Conservation (phyloP, 768 basidiomycete genomes). For the Russula foetens region DNA sequence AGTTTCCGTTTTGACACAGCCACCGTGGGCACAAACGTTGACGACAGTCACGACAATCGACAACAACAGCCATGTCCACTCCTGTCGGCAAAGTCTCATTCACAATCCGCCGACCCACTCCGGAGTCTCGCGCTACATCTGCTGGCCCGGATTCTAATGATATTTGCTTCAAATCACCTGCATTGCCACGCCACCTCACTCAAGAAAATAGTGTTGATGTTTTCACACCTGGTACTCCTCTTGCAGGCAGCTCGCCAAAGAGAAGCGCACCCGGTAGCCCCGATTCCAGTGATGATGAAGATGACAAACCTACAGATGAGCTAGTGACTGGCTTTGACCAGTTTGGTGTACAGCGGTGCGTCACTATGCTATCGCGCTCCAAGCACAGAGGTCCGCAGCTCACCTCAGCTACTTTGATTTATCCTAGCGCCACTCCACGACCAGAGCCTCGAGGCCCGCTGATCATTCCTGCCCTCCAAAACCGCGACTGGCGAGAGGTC, state of each 20-base stretch:
- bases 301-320: slow-evolving; percentile 45
- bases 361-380: slow-evolving; percentile 25
- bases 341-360: slow-evolving; percentile 82
- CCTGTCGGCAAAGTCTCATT: slow-evolving; percentile 56
- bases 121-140: slow-evolving; percentile 52
- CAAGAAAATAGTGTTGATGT: slow-evolving; percentile 29
- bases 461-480: slow-evolving; percentile 79
- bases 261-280: slow-evolving; percentile 31
- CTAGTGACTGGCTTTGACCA: slow-evolving; percentile 65
- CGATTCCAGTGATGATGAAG: slow-evolving; percentile 52
- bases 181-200: slow-evolving; percentile 51
- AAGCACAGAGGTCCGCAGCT: slow-evolving; percentile 52
- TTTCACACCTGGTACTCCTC: slow-evolving; percentile 45
- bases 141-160: slow-evolving; percentile 56
- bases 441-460: slow-evolving; percentile 51
- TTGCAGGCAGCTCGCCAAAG: slow-evolving; percentile 46
- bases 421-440: slow-evolving; percentile 39
- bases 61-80: slow-evolving; percentile 13
- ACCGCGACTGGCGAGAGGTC: slow-evolving; percentile 83
- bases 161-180: slow-evolving; percentile 45
- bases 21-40: too few species aligned
- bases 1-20: too few species aligned
- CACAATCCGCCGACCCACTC: slow-evolving; percentile 74
- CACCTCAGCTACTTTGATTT: slow-evolving; percentile 44
- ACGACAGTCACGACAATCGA: neutral